phyloP scores from a whole-genome alignment of 148 eudicot genomes.

The Rhododendron simsii region DNA sequence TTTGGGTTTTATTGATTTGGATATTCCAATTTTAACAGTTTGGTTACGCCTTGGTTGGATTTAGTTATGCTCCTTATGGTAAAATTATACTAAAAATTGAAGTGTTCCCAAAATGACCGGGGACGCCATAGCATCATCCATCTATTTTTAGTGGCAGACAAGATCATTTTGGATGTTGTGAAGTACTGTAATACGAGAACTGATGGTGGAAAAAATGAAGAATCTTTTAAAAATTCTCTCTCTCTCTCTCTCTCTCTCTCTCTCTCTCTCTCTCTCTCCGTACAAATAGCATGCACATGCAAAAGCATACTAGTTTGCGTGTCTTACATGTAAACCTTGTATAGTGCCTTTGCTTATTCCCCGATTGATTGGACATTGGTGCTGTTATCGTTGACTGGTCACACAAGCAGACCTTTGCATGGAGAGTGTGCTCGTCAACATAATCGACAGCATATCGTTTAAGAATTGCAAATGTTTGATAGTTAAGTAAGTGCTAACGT shows the following conservation, averaged over 20 bases:
- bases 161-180: background rate
- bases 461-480: too few relatives aligned
- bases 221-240: background rate
- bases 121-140: too few relatives aligned
- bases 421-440: background rate
- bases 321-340: background rate
- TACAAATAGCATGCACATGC: background rate
- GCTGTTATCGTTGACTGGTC: background rate
- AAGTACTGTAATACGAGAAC: background rate
- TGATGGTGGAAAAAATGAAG: background rate
- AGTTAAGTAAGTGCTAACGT: too few relatives aligned
- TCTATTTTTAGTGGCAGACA: background rate
- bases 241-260: background rate
- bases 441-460: background rate
- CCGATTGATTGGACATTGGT: background rate
- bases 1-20: too few relatives aligned
- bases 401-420: background rate
- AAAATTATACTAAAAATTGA: too few relatives aligned
- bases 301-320: background rate
- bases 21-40: too few relatives aligned
- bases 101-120: too few relatives aligned
- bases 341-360: background rate
- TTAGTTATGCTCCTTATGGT: too few relatives aligned
- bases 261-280: too few relatives aligned
- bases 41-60: too few relatives aligned